Base-by-base conservation (phyloP, 768 basidiomycete species). In the Auricularia auricula-judae region DNA sequence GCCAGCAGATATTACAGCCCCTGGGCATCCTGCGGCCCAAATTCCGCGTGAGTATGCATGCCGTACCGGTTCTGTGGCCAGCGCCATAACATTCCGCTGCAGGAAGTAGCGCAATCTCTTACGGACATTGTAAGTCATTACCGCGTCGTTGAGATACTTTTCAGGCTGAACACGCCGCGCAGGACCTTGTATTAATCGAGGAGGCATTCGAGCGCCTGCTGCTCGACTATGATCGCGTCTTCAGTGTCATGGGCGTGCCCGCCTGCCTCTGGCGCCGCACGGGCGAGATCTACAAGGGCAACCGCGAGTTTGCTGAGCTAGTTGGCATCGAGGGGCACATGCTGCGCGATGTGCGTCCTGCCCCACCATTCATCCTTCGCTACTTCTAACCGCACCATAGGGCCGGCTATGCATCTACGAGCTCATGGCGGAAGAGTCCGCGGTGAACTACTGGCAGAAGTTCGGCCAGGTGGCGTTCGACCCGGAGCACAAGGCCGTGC, bases 201-300 rank as follows among this genome's bases (percentile, higher is more conserved):
- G 96, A 98, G 76, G 94, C 91, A 0, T 98, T 98, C 71, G 96
- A 99, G 73, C 88, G 95, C 1, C 81, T 98, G 66, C 80, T 99
- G 65, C 84, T 98, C 23, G 94, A 97, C 72, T 98, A 98, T 67
- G 96, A 98, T 73, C 88, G 94, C 29, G 93, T 91, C 14, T 92
- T 93, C 75, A 87, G 88, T 62, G 93, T 92, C 0, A 98, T 99
- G 88, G 94, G 93, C 39, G 93, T 98, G 3, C 96, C 96, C 0
- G 94, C 94, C 0, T 99, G 96, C 68, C 81, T 98, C 4, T 98
- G 96, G 96, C 81, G 95, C 34, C 80, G 96, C 60, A 99, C 96
- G 2, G 96, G 96, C 39, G 95, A 98, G 77, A 98, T 98, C 67
- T 98, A 98, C 80, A 98, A 98, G 74, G 95, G 89, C 54, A 99